These are phyloP conservation scores for Naganishia sp. DNA, from an alignment of 1,284 basidiomycete genomes.

Conservation along the genomic window DNA sequence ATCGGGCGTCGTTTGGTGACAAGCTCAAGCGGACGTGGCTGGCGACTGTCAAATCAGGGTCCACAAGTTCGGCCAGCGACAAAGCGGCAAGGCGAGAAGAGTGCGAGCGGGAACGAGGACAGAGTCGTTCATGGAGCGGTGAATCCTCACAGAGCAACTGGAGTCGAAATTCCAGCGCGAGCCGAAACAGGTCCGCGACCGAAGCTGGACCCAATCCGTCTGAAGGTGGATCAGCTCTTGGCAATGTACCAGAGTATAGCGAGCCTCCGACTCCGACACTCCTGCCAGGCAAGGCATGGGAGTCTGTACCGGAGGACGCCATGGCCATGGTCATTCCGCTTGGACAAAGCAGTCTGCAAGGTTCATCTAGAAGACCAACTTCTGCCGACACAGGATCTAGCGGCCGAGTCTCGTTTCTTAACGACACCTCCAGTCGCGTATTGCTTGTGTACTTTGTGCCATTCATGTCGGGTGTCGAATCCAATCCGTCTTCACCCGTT, in stretches of 20 bases:
- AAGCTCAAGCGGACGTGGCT: conserved; percentile 49
- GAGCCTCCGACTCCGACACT: background rate
- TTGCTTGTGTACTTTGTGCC: conserved; percentile 53
- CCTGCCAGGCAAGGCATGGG: conserved; percentile 48
- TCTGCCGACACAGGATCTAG: background rate
- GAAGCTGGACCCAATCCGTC: conserved; percentile 9
- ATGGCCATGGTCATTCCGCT: conserved; percentile 53
- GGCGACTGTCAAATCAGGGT: conserved; percentile 37
- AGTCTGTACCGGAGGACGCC: conserved; percentile 50
- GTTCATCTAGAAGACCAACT: background rate
- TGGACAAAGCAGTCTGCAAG: conserved; percentile 4
- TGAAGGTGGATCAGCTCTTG: conserved; percentile 29
- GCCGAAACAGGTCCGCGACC: background rate
- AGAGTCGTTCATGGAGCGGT: conserved; percentile 42
- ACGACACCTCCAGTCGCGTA: conserved; percentile 40
- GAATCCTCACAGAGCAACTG: conserved; percentile 23
- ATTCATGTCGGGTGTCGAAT: conserved; percentile 43
- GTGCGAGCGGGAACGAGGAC: conserved; percentile 41
- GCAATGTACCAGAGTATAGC: conserved; percentile 19
- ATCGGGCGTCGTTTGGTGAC: conserved; percentile 36
- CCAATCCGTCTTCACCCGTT: background rate
- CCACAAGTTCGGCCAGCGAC: conserved; percentile 33
- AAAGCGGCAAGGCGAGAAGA: conserved; percentile 46
- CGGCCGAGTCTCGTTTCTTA: conserved; percentile 36
- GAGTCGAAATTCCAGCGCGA: conserved; percentile 19